Conservation (phyloP, 2,329 filamentous ascomycete species). For the Alternaria metachromatica region DNA sequence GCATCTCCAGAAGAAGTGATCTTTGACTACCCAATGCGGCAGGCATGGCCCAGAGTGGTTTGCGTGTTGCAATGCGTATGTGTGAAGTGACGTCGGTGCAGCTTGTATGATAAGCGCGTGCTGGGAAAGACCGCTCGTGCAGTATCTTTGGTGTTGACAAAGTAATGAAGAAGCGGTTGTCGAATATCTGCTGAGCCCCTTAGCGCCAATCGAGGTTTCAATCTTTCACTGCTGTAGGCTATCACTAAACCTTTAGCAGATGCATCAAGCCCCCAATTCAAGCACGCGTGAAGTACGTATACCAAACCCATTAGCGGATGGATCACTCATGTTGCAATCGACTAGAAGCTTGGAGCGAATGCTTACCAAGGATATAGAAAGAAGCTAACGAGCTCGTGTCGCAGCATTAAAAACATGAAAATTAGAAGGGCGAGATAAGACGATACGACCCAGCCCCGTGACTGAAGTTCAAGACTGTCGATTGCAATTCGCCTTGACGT, state of each 20-base stretch:
- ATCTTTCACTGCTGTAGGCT: background rate
- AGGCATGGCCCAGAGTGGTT: background rate
- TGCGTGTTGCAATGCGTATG: background rate
- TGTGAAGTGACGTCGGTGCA: background rate
- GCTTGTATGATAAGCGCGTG: background rate
- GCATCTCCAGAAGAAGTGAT: background rate
- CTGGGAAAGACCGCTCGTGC: background rate
- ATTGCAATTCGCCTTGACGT: background rate
- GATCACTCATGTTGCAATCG: background rate
- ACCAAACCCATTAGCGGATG: background rate
- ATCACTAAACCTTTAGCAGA: background rate
- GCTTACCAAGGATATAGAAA: background rate
- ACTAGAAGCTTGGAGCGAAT: background rate
- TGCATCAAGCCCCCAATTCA: background rate
- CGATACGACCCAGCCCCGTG: too few species aligned
- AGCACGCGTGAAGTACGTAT: background rate
- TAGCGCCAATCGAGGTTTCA: background rate
- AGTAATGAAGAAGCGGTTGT: background rate
- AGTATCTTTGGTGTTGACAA: background rate
- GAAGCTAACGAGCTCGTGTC: background rate
- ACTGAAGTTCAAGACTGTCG: background rate
- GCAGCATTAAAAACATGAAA: background rate
- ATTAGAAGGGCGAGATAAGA: accelerated
- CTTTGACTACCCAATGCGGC: background rate
- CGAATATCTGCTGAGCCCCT: background rate